These are phyloP conservation scores for Chlorella variabilis DNA, from an alignment of 163 green algal species.

Conservation along the genomic window DNA sequence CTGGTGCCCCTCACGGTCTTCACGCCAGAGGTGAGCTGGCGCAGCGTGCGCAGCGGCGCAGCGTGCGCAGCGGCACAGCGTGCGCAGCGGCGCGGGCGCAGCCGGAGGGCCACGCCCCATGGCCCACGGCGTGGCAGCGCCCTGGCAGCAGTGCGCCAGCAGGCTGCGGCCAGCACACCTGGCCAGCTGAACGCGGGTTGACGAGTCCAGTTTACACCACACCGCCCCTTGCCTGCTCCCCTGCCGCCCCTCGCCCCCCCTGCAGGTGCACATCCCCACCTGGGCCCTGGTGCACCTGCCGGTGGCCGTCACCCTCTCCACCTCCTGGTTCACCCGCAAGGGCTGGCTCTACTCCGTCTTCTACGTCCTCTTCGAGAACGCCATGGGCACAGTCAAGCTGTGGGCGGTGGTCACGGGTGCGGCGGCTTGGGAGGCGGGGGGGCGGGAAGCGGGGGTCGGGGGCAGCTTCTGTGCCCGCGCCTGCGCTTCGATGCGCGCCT, in stretches of 20 bases:
- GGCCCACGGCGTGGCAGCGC: too few relatives aligned
- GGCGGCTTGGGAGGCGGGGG: background rate
- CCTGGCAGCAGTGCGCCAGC: too few relatives aligned
- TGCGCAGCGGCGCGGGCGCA: too few relatives aligned
- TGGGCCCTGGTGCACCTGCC: constrained; percentile 81
- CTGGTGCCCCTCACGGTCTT: constrained; percentile 73
- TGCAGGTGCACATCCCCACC: constrained; percentile 71
- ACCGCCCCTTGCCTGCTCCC: background rate
- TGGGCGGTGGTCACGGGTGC: constrained; percentile 74
- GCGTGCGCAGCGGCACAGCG: too few relatives aligned
- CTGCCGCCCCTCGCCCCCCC: background rate
- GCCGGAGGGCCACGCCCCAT: background rate
- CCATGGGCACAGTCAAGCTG: constrained; percentile 89
- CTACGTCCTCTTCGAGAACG: constrained; percentile 92
- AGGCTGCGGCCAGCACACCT: background rate
- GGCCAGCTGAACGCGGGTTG: too few relatives aligned
- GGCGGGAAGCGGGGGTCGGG: too few relatives aligned
- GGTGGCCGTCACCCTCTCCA: constrained; percentile 73
- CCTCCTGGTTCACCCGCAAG: constrained; percentile 71
- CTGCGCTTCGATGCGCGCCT: too few relatives aligned
- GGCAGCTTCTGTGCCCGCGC: background rate
- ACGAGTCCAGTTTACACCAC: background rate
- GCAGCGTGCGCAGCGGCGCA: too few relatives aligned
- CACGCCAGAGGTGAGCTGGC: constrained; percentile 61
- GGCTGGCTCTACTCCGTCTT: constrained; percentile 79